Conservation (phyloP, 2,329 filamentous ascomycete genomes). For the Plectosphaerella plurivora region DNA sequence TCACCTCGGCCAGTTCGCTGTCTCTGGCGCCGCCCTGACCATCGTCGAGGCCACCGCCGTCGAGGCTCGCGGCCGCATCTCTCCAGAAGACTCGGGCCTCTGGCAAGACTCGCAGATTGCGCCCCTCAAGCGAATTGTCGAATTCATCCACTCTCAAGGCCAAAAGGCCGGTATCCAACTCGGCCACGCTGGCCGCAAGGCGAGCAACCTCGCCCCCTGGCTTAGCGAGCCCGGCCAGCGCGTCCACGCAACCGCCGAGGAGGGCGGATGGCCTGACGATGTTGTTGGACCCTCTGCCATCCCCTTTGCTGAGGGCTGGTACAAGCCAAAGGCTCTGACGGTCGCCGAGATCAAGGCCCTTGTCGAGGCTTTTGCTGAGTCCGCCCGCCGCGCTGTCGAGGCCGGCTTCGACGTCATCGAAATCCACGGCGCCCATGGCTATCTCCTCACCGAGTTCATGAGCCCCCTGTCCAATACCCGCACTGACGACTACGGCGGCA, state of each 20-base stretch:
- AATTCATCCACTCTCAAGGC: conserved; percentile 76
- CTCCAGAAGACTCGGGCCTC: conserved; percentile 72
- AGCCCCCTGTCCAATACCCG: conserved; percentile 55
- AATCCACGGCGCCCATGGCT: conserved; percentile 60
- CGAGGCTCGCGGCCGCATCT: conserved; percentile 73
- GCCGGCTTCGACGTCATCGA: conserved; percentile 77
- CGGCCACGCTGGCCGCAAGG: conserved; percentile 73
- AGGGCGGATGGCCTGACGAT: conserved; percentile 53
- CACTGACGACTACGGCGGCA: conserved; percentile 62
- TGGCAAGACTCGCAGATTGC: conserved; percentile 83
- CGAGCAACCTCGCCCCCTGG: conserved; percentile 60
- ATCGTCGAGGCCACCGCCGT: conserved; percentile 79
- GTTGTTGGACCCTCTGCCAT: conserved; percentile 47
- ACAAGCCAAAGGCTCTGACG: conserved; percentile 63
- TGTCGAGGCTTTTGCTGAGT: conserved; percentile 57
- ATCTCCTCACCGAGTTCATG: conserved; percentile 62
- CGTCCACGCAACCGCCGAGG: conserved; percentile 47
- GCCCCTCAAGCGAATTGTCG: conserved; percentile 63
- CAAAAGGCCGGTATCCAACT: conserved; percentile 78
- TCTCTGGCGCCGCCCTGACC: conserved; percentile 68
- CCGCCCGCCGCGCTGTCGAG: conserved; percentile 55
- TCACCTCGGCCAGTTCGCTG: conserved; percentile 74
- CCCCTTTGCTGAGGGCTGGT: conserved; percentile 57
- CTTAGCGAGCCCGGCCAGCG: conserved; percentile 44
- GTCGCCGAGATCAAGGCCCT: conserved; percentile 58